Base-by-base conservation (phyloP, 1,284 basidiomycete genomes). In the Cryptococcus maquisensis region DNA sequence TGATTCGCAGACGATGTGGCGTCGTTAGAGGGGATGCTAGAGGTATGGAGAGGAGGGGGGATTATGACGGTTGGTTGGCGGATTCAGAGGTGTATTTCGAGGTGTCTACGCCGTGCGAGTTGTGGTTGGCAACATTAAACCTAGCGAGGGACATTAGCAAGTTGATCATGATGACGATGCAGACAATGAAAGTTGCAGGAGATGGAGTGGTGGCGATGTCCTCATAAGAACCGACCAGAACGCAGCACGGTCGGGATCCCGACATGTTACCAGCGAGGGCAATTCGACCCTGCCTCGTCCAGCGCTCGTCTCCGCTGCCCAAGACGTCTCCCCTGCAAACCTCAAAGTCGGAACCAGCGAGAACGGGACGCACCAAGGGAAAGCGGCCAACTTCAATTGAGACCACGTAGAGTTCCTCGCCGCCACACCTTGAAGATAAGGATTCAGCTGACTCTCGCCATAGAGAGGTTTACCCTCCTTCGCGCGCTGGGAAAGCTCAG, bases 101-200 rank as follows among this genome's bases (percentile, higher is more conserved):
- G 24, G 86, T 82, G 71, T 94, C 88, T 24, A 86, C 85, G 12
- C 91, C 91, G 72, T 96, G 92, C 73, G 85, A 78, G 52, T 84
- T 85, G 77, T 96, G 92, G 76, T 93, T 87, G 67, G 92, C 90
- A 54, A 94, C 79, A 79, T 96, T 95, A 79, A 95, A 85, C 90
- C 90, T 93, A 66, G 9, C 4, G 23, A 26, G 13, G 15, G 10
- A 32, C 10, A 10, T 32, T 10, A 32, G 28, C 28, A 32, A 8
- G 10, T 32, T 6, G 28, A 10, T n/a, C n/a, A n/a, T n/a, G 4
- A 32, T 32, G 28, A 8, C 28, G 28, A 32, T 6, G 10, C 28
- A 6, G 28, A 8, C 28, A 10, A 32, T 2, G 10, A 10, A 32
- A 32, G 28, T 32, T 6, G 28, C 28, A 32, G 28, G 28, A 8